Conservation (phyloP, 2,329 filamentous ascomycete genomes). For the Zasmidium angulare region DNA sequence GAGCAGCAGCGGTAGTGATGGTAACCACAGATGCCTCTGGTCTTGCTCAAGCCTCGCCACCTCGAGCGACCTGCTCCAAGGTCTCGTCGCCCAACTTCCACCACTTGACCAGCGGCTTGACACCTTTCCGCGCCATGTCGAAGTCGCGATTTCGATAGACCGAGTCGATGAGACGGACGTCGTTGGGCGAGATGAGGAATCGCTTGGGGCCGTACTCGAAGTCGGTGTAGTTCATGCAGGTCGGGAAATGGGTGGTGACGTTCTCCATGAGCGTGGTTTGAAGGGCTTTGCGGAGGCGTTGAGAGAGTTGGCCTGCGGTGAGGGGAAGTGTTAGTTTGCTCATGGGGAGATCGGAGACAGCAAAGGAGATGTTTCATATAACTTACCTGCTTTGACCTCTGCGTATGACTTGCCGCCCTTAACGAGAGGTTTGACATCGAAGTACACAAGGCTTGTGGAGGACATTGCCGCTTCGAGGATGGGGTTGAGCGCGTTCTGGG, state of each 20-base stretch:
- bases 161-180: slow-evolving; percentile 32
- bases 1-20: too few species aligned
- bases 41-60: too few species aligned
- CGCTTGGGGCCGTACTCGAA: slow-evolving; percentile 24
- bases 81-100: slow-evolving; percentile 26
- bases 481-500: slow-evolving; percentile 29
- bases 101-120: slow-evolving; percentile 35
- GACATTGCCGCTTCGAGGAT: slow-evolving; percentile 34
- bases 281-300: slow-evolving; percentile 20
- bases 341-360: not conserved
- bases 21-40: too few species aligned
- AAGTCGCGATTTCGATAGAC: slow-evolving; percentile 41
- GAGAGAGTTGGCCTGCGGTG: slow-evolving; percentile 12
- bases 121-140: slow-evolving; percentile 30
- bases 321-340: not conserved
- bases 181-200: slow-evolving; percentile 23
- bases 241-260: slow-evolving; percentile 17
- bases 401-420: slow-evolving; percentile 25
- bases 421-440: slow-evolving; percentile 39
- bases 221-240: slow-evolving; percentile 22
- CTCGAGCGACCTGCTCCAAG: slow-evolving; percentile 12
- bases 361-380: not conserved
- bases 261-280: slow-evolving; percentile 24
- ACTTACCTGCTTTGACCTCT: slow-evolving; percentile 25
- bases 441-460: slow-evolving; percentile 40